phyloP scores from a whole-genome alignment of 2,329 filamentous ascomycete species.

The Penicillium sp. region DNA sequence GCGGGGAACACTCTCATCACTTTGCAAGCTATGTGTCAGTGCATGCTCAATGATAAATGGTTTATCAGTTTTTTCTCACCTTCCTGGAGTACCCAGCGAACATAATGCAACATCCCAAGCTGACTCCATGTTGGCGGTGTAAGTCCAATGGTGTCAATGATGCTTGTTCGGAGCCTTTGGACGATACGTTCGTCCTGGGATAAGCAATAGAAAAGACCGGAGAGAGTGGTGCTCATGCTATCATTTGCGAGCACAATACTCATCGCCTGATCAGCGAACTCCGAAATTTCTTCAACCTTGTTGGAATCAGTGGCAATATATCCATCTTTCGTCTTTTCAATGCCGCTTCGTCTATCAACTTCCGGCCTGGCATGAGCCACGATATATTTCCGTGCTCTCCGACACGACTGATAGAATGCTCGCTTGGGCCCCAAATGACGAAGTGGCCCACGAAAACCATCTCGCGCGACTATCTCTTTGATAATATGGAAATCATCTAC shows the following conservation, averaged over 20 bases:
- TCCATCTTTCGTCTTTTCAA: neutral
- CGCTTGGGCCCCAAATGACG: neutral
- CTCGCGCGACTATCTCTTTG: neutral
- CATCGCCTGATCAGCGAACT: slow-evolving; percentile 3
- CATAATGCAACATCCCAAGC: slow-evolving; percentile 8
- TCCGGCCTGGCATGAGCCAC: neutral
- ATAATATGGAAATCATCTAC: neutral
- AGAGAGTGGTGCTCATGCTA: slow-evolving; percentile 14
- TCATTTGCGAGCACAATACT: slow-evolving; percentile 13
- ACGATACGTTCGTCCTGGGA: slow-evolving; percentile 4
- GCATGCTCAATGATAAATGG: neutral
- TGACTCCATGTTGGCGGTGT: slow-evolving; percentile 7
- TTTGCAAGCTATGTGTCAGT: neutral
- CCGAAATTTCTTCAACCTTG: neutral
- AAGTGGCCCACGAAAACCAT: neutral
- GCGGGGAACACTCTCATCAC: neutral
- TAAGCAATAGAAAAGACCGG: slow-evolving; percentile 13
- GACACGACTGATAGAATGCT: neutral
- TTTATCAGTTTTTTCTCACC: neutral
- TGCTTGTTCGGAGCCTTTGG: neutral
- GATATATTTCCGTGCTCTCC: neutral
- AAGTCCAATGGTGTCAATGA: neutral
- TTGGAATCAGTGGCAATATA: neutral
- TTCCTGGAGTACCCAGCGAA: slow-evolving; percentile 7
- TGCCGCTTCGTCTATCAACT: neutral